phyloP scores from a whole-genome alignment of 306 rosid species.

The Rosa multiflora region DNA sequence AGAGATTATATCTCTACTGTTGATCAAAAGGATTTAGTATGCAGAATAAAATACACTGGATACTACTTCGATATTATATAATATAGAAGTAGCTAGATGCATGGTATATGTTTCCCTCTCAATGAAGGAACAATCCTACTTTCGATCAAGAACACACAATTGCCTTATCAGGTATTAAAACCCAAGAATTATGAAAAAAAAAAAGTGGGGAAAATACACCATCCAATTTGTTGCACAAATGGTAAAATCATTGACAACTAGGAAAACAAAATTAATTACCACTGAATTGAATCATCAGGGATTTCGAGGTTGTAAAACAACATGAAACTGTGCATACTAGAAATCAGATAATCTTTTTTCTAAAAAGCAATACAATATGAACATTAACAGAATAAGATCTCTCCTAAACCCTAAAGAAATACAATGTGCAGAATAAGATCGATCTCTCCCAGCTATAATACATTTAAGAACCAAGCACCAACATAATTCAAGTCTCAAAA shows the following conservation, averaged over 20 bases:
- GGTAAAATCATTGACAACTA: neutral
- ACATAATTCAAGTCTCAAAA: neutral
- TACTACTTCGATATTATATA: neutral
- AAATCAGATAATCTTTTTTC: neutral
- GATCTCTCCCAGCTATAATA: conserved; percentile 1
- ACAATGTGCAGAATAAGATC: neutral
- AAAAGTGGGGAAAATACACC: neutral
- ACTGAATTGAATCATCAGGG: neutral
- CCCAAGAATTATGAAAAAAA: neutral
- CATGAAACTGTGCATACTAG: neutral
- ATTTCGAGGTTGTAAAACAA: neutral
- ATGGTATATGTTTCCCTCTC: neutral
- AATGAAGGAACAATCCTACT: neutral
- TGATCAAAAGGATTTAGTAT: neutral
- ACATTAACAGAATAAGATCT: neutral
- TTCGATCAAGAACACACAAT: neutral
- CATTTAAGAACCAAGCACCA: neutral
- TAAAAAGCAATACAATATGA: neutral
- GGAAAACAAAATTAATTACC: neutral
- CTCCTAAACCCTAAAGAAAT: neutral
- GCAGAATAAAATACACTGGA: neutral
- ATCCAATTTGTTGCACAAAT: neutral
- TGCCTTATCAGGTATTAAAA: neutral
- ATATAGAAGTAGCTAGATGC: neutral
- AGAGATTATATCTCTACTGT: neutral